Evolutionary conservation across 306 rosid genomes (phyloP), one percentile per base, ranked within the genome.

Genomic region (Canavalia gladiata): DNA sequence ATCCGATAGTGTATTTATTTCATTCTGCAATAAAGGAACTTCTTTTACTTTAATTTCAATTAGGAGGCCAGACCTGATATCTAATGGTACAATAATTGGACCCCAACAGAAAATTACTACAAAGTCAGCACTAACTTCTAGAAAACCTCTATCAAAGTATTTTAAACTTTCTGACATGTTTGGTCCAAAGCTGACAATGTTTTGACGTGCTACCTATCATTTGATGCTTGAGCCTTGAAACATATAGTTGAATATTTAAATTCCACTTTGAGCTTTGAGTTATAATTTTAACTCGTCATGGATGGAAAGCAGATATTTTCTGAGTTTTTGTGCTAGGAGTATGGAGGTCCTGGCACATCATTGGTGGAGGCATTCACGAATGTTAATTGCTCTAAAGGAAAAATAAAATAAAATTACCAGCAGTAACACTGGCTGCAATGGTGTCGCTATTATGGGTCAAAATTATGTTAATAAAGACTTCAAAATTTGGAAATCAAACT

Each of bases 281-380:
- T 68, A 12, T 68, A 39, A 57, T 55, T 29, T 82, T 60, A 71
- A 79, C 74, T 33, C 3, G n/a, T 50, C 41, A 70, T 72, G 31
- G 18, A 51, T 82, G 75, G 34, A 77, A 57, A 72, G 62, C 84
- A 88, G 85, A 77, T 76, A 65, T 76, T 83, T 71, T 18, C 83
- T 57, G 87, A 86, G 65, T 83, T 85, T 57, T 81, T 89, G 84
- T 76, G 1, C 66, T 72, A 64, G 74, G 75, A 82, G 83, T 79
- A 84, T 79, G 91, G 90, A 81, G 87, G 90, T 83, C 84, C 89
- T 64, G 83, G 85, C 67, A 88, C 89, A 84, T 85, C 88, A 71
- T 78, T 90, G 85, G 88, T 88, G 85, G 90, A 88, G 83, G 92
- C 91, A 80, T 85, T 83, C 79, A 85, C 86, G 45, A 82, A 84